Evolutionary conservation across 495 filamentous ascomycete species (phyloP).

Genomic region (Podospora comata): DNA sequence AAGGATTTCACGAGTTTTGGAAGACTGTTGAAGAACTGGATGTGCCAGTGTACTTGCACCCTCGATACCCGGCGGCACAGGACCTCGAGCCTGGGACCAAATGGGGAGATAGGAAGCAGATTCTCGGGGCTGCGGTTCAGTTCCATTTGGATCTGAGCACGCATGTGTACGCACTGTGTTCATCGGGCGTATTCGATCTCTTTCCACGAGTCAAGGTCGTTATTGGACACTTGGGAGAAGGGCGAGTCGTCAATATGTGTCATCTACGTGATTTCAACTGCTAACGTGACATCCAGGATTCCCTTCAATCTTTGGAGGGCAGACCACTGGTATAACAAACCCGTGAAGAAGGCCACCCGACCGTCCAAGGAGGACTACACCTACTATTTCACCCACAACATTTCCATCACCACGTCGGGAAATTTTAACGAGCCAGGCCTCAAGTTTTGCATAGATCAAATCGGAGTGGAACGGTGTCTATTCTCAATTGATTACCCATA

Average conservation of each 20-base stretch:
- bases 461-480: slow-evolving; percentile 37
- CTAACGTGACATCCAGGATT: slow-evolving; percentile 36
- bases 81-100: slow-evolving; percentile 26
- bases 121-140: slow-evolving; percentile 36
- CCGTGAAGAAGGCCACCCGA: slow-evolving; percentile 52
- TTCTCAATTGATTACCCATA: slow-evolving; percentile 43
- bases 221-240: slow-evolving; percentile 61
- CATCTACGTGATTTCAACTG: not conserved
- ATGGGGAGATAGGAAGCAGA: slow-evolving; percentile 31
- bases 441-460: slow-evolving; percentile 45
- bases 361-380: slow-evolving; percentile 56
- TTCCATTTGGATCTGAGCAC: slow-evolving; percentile 41
- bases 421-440: slow-evolving; percentile 57
- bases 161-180: slow-evolving; percentile 37
- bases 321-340: slow-evolving; percentile 57
- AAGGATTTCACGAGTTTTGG: slow-evolving; percentile 59
- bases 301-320: slow-evolving; percentile 64
- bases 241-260: slow-evolving; percentile 7
- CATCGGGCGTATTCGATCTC: slow-evolving; percentile 48
- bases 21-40: slow-evolving; percentile 52
- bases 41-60: slow-evolving; percentile 63
- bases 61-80: slow-evolving; percentile 39
- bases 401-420: slow-evolving; percentile 62
- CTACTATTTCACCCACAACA: slow-evolving; percentile 59
- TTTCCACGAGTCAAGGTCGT: slow-evolving; percentile 57